Evolutionary conservation across 2,329 filamentous ascomycete species (phyloP).

Genomic region (Colletotrichum orbiculare): DNA sequence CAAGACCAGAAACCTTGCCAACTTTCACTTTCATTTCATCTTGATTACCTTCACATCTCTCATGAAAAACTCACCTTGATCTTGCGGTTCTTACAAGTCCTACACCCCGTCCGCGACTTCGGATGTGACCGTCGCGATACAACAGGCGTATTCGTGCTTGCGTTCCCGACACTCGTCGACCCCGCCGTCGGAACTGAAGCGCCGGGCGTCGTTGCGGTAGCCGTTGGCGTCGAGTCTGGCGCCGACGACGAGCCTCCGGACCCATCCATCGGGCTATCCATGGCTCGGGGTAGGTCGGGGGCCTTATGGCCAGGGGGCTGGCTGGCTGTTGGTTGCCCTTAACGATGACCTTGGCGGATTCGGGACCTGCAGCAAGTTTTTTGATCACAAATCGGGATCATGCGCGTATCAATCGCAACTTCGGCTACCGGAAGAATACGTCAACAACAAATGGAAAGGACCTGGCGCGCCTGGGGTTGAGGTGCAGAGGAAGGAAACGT

Average conservation of each 20-base stretch:
- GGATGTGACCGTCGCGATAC: slow-evolving; percentile 62
- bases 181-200: slow-evolving; percentile 1
- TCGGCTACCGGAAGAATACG: too few species aligned
- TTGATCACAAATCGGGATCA: neutral
- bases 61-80: slow-evolving; percentile 50
- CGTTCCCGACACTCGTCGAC: neutral
- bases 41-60: neutral
- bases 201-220: slow-evolving; percentile 26
- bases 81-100: slow-evolving; percentile 65
- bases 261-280: slow-evolving; percentile 36
- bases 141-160: slow-evolving; percentile 12
- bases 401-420: neutral
- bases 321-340: neutral
- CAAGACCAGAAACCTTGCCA: too few species aligned
- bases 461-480: slow-evolving; percentile 7
- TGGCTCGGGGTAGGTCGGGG: neutral
- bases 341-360: neutral
- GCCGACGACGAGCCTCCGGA: slow-evolving; percentile 32
- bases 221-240: slow-evolving; percentile 33
- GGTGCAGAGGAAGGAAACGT: slow-evolving; percentile 29
- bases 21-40: neutral
- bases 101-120: slow-evolving; percentile 65
- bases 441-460: slow-evolving; percentile 13
- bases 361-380: slow-evolving; percentile 2
- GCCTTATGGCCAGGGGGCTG: neutral